Percentiles rank a stretch among this genome's conserved stretches.
phyloP scores from a whole-genome alignment of 805 yeast species.

The Ogataea methylovora region DNA sequence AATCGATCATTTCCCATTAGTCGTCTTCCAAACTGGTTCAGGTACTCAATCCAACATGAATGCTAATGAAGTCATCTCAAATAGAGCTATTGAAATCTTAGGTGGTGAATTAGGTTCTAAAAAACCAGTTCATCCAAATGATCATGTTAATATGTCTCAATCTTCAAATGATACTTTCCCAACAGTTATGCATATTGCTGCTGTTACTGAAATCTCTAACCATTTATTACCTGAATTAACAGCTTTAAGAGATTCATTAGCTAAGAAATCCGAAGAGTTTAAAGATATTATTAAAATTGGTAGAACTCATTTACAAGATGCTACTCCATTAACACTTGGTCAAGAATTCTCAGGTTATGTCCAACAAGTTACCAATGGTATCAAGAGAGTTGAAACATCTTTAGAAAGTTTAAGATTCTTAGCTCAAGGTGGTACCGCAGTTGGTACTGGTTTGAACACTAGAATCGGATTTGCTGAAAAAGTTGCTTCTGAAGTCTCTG shows the following conservation, averaged over 20 bases:
- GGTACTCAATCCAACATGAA: conserved; percentile 99
- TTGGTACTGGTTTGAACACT: conserved; percentile 97
- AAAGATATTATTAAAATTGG: conserved; percentile 91
- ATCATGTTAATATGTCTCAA: conserved; percentile 97
- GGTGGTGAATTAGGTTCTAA: conserved; percentile 93
- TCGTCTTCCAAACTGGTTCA: conserved; percentile 97
- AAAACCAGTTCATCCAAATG: conserved; percentile 95
- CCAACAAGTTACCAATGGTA: conserved; percentile 87
- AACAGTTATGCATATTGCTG: conserved; percentile 99
- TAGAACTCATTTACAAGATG: conserved; percentile 98
- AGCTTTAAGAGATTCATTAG: conserved; percentile 70
- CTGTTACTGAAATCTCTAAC: conserved; percentile 78
- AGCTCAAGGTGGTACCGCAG: conserved; percentile 99
- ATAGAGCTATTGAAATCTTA: conserved; percentile 93
- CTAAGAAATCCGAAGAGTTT: conserved; percentile 76
- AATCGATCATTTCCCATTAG: conserved; percentile 92
- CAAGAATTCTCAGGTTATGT: conserved; percentile 98
- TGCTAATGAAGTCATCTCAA: conserved; percentile 97
- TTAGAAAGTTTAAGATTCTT: conserved; percentile 71
- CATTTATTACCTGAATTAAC: conserved; percentile 75
- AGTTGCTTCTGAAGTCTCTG: conserved; percentile 79
- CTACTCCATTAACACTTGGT: conserved; percentile 95
- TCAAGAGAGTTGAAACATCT: conserved; percentile 71
- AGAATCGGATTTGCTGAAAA: conserved; percentile 80
- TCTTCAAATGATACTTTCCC: conserved; percentile 99